Conservation (phyloP, 805 yeast genomes). For the Yarrowia sp. region DNA sequence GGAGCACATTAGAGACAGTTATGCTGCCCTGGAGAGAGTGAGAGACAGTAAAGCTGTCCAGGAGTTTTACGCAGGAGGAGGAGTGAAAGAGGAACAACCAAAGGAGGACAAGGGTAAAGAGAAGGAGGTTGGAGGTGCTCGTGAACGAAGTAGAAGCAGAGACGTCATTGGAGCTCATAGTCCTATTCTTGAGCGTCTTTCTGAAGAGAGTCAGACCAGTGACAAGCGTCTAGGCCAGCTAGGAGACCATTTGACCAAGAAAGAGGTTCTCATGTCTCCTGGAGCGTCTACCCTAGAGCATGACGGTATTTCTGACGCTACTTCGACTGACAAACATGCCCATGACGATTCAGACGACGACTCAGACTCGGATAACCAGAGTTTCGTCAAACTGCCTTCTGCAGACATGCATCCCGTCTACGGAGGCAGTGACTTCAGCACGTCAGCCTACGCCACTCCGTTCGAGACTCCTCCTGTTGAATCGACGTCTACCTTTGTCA, state of each 20-base stretch:
- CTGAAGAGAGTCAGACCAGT: background rate
- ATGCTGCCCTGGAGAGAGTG: conserved; percentile 27
- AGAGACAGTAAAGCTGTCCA: conserved; percentile 10
- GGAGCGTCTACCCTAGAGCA: conserved; percentile 15
- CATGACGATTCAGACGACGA: background rate
- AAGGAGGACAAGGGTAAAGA: background rate
- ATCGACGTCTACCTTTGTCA: conserved; percentile 21
- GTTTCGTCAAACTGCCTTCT: conserved; percentile 28
- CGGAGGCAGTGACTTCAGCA: conserved; percentile 3
- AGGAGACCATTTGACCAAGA: background rate
- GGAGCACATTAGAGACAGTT: conserved; percentile 35
- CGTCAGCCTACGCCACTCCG: conserved; percentile 4
- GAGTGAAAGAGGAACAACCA: background rate
- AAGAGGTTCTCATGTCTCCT: conserved; percentile 4
- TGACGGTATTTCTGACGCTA: conserved; percentile 20
- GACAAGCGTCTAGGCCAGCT: conserved; percentile 3
- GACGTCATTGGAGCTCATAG: background rate
- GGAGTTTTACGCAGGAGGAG: conserved; percentile 22
- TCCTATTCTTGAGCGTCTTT: background rate
- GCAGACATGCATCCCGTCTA: conserved; percentile 33
- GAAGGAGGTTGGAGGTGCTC: background rate
- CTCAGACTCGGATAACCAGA: conserved; percentile 12
- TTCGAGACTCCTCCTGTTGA: conserved; percentile 18
- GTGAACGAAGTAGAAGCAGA: conserved; percentile 8
- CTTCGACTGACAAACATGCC: background rate